These are phyloP conservation scores for Fomitopsis betulina DNA, from an alignment of 1,284 basidiomycete species.

Conservation along the genomic window DNA sequence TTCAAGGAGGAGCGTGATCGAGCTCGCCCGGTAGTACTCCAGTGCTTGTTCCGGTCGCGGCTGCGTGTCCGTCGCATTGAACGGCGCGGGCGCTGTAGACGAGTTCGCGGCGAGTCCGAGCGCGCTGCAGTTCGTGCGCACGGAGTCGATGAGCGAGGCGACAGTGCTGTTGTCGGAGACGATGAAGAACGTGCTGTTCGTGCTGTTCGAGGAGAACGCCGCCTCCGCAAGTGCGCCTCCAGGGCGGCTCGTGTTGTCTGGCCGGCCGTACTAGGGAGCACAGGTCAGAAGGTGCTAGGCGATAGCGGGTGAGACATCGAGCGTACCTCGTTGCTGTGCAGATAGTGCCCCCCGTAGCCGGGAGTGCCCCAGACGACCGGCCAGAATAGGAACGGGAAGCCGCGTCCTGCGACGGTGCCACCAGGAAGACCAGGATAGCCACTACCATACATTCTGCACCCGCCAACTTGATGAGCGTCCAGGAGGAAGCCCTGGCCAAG, in stretches of 20 bases:
- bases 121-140: conserved; percentile 42
- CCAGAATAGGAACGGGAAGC: conserved; percentile 59
- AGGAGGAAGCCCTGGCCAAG: background rate
- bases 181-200: conserved; percentile 48
- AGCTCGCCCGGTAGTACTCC: conserved; percentile 58
- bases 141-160: conserved; percentile 41
- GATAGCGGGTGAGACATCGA: background rate
- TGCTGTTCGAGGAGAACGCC: conserved; percentile 37
- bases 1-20: conserved; percentile 49
- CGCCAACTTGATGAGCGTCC: background rate
- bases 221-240: conserved; percentile 52
- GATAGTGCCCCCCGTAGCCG: conserved; percentile 34
- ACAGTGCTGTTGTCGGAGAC: conserved; percentile 57
- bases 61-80: conserved; percentile 26
- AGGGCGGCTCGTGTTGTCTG: conserved; percentile 49
- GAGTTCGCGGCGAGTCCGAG: conserved; percentile 16
- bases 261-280: conserved; percentile 48
- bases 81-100: conserved; percentile 26
- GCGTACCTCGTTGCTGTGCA: conserved; percentile 38
- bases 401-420: conserved; percentile 39
- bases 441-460: conserved; percentile 47
- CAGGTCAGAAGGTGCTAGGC: background rate
- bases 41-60: conserved; percentile 49
- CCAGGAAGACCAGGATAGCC: conserved; percentile 46
- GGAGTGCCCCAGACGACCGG: conserved; percentile 47